A percentile compares a stretch with the other conserved stretches of the same genome.
phyloP scores from a whole-genome alignment of 2,329 filamentous ascomycete species.

The Cercospora nicotianae region DNA sequence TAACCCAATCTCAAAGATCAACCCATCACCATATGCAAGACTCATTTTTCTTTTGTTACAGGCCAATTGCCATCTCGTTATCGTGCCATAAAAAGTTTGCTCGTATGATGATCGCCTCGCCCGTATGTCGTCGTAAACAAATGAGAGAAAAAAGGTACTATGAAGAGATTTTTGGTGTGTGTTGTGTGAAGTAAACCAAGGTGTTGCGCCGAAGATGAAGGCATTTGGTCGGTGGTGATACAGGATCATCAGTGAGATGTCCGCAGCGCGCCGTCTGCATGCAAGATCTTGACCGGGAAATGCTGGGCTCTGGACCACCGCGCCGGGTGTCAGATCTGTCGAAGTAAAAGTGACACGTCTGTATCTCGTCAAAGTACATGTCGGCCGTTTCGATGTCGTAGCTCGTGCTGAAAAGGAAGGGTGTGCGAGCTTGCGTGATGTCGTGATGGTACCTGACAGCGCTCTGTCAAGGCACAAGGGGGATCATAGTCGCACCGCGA shows the following conservation, averaged over 20 bases:
- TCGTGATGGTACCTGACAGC: slow-evolving; percentile 18
- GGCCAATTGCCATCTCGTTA: slow-evolving; percentile 21
- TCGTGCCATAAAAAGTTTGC: slow-evolving; percentile 19
- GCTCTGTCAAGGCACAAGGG: slow-evolving; percentile 15
- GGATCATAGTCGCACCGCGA: slow-evolving; percentile 14
- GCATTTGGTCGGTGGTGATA: slow-evolving; percentile 22
- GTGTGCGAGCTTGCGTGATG: slow-evolving; percentile 16
- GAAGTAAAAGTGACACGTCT: slow-evolving; percentile 20
- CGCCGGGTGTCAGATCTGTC: slow-evolving; percentile 21
- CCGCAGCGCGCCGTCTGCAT: slow-evolving; percentile 20
- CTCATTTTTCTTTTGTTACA: slow-evolving; percentile 20
- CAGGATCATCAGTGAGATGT: slow-evolving; percentile 21
- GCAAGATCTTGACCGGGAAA: slow-evolving; percentile 18
- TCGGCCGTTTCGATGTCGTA: slow-evolving; percentile 26
- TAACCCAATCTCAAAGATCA: background rate
- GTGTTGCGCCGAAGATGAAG: slow-evolving; percentile 17
- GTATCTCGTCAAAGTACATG: slow-evolving; percentile 20
- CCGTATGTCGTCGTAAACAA: slow-evolving; percentile 20
- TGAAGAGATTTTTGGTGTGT: slow-evolving; percentile 1
- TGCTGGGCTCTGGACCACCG: slow-evolving; percentile 18
- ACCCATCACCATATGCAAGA: slow-evolving; percentile 18
- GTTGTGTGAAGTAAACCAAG: slow-evolving; percentile 9
- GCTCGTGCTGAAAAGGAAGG: slow-evolving; percentile 23
- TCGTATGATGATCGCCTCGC: slow-evolving; percentile 17
- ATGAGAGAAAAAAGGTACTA: slow-evolving; percentile 15